Percentiles rank a stretch among this genome's conserved stretches.
Conservation (phyloP, 2,329 filamentous ascomycete species). For the Diaporthe ilicicola region DNA sequence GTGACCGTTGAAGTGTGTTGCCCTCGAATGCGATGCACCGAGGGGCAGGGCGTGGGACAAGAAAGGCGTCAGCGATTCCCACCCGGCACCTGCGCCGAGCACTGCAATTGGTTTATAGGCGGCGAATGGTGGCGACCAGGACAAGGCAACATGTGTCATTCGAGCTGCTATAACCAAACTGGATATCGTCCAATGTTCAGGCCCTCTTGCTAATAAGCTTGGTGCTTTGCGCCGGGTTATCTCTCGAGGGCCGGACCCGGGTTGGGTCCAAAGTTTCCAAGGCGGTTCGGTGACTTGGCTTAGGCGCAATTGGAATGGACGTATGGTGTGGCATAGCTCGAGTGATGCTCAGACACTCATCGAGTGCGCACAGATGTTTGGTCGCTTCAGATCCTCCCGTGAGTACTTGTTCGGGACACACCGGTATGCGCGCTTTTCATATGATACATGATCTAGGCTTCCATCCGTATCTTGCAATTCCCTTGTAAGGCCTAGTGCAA, state of each 20-base stretch:
- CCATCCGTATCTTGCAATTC: not conserved
- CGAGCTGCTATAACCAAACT: slow-evolving; percentile 3
- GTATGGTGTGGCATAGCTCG: not conserved
- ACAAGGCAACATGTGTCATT: not conserved
- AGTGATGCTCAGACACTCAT: not conserved
- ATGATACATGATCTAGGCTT: slow-evolving; percentile 1
- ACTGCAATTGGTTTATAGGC: slow-evolving; percentile 3
- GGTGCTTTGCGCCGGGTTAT: not conserved
- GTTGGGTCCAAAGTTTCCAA: not conserved
- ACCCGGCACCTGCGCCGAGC: slow-evolving; percentile 5
- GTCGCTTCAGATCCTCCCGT: slow-evolving; percentile 6
- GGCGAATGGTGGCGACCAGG: not conserved
- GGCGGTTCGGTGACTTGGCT: slow-evolving; percentile 14
- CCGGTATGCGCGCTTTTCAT: not conserved
- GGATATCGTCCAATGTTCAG: slow-evolving; percentile 4
- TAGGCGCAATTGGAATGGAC: not conserved
- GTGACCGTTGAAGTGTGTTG: not conserved
- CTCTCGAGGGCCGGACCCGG: not conserved
- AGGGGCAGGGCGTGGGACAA: not conserved
- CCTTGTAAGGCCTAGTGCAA: not conserved
- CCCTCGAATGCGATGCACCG: not conserved
- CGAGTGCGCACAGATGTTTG: slow-evolving; percentile 14
- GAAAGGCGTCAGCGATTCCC: not conserved
- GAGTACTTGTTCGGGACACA: not conserved
- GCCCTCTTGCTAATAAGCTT: not conserved